Percentiles rank a stretch among this genome's conserved stretches.
Conservation (phyloP, 164 flowering plant species). For the Chloranthus sessilifolius region DNA sequence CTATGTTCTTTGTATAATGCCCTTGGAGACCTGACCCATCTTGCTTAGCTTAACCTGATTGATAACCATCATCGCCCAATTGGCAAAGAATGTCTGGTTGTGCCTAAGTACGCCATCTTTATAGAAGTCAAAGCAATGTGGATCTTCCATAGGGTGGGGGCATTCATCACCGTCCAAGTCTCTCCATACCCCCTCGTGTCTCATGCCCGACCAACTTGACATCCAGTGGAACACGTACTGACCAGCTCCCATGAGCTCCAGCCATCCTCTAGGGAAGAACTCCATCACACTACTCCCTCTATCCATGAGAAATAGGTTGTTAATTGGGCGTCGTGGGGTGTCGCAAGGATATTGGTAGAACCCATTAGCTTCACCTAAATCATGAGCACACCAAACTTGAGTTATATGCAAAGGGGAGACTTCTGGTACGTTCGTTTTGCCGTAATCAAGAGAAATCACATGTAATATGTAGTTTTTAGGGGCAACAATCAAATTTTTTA, state of each 20-base stretch:
- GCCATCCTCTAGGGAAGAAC: slow-evolving; percentile 83
- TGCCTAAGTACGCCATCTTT: slow-evolving; percentile 48
- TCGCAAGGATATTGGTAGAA: slow-evolving; percentile 34
- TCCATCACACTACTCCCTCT: slow-evolving; percentile 44
- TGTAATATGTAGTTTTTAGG: too few relatives aligned
- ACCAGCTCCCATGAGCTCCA: slow-evolving; percentile 63
- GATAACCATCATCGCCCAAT: slow-evolving; percentile 55
- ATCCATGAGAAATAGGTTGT: slow-evolving; percentile 62
- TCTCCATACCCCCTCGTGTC: slow-evolving; percentile 70
- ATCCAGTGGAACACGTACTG: slow-evolving; percentile 52
- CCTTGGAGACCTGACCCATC: neutral
- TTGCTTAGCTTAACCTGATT: slow-evolving; percentile 30
- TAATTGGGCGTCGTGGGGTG: slow-evolving; percentile 75
- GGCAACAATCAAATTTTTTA: too few relatives aligned
- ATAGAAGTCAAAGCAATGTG: slow-evolving; percentile 49
- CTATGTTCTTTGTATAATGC: too few relatives aligned
- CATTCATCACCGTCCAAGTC: slow-evolving; percentile 48
- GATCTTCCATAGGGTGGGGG: slow-evolving; percentile 42
- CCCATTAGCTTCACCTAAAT: slow-evolving; percentile 12
- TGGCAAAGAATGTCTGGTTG: slow-evolving; percentile 45
- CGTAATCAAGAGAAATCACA: too few relatives aligned
- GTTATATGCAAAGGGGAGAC: too few relatives aligned
- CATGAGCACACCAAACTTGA: too few relatives aligned
- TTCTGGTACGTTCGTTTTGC: too few relatives aligned
- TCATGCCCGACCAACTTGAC: slow-evolving; percentile 37